Percentiles rank a stretch among this genome's conserved stretches.
phyloP scores from a whole-genome alignment of 208 protist species.

The Crithidia expoeki region DNA sequence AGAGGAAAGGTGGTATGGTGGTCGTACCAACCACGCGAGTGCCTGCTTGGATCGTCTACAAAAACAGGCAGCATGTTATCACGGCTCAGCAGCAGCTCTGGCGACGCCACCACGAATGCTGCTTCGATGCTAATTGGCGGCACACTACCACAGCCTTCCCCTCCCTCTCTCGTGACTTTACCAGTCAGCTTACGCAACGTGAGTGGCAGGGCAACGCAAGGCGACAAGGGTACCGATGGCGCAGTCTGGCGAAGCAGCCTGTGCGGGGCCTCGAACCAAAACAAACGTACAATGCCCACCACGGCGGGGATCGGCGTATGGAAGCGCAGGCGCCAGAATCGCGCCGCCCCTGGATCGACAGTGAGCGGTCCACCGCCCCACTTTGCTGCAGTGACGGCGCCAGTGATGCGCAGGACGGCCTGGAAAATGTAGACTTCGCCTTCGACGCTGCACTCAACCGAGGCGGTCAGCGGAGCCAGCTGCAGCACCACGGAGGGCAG shows the following conservation, averaged over 20 bases:
- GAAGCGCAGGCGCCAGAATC: conserved; percentile 76
- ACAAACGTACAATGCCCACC: conserved; percentile 57
- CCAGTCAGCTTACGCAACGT: not conserved
- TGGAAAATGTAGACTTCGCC: conserved; percentile 33
- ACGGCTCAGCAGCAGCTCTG: conserved; percentile 12
- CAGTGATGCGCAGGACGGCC: conserved; percentile 21
- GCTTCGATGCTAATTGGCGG: conserved; percentile 10
- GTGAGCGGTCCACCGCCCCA: conserved; percentile 17
- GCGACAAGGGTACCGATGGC: conserved; percentile 11
- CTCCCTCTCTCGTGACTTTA: not conserved
- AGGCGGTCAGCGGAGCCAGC: conserved; percentile 42
- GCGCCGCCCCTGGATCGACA: conserved; percentile 23
- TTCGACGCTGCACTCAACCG: conserved; percentile 68
- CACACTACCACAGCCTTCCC: not conserved
- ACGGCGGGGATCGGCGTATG: conserved; percentile 35
- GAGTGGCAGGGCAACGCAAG: conserved; percentile 12
- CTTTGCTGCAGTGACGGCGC: conserved; percentile 16
- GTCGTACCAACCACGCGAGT: conserved; percentile 34
- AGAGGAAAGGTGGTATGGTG: conserved; percentile 57
- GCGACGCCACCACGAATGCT: conserved; percentile 9
- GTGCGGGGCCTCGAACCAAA: conserved; percentile 52
- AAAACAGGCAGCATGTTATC: conserved; percentile 15
- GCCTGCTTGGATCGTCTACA: conserved; percentile 7
- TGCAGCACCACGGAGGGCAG: conserved; percentile 50
- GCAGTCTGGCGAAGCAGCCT: conserved; percentile 3